A percentile compares a stretch with the other conserved stretches of the same genome.
Evolutionary conservation across 495 filamentous ascomycete genomes (phyloP).

Genomic region (Neurospora terricola): DNA sequence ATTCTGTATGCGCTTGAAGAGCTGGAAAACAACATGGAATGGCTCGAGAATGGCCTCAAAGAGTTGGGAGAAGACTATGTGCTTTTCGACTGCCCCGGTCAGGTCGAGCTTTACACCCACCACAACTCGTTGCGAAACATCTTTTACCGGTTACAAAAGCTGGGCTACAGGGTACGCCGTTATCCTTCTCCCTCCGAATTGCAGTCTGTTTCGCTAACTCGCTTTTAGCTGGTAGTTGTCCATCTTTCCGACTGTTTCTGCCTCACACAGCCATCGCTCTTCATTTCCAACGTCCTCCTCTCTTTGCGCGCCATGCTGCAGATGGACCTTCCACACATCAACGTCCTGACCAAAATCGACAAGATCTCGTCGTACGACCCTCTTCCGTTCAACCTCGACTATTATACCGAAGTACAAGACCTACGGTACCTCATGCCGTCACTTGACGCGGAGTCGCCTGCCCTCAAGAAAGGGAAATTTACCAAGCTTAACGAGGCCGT

Average conservation of each 20-base stretch:
- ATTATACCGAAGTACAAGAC: slow-evolving; percentile 96
- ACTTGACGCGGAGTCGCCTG: slow-evolving; percentile 49
- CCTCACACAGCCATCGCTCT: slow-evolving; percentile 83
- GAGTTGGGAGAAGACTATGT: slow-evolving; percentile 82
- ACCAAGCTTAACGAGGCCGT: slow-evolving; percentile 75
- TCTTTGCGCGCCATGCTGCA: slow-evolving; percentile 94
- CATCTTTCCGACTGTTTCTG: slow-evolving; percentile 89
- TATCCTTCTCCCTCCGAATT: background rate
- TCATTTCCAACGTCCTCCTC: slow-evolving; percentile 85
- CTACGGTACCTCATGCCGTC: slow-evolving; percentile 72
- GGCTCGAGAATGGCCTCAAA: slow-evolving; percentile 70
- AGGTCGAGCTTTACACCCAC: slow-evolving; percentile 94
- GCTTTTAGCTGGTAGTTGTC: slow-evolving; percentile 68
- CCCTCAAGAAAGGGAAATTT: slow-evolving; percentile 61
- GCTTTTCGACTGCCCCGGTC: slow-evolving; percentile 91
- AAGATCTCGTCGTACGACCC: slow-evolving; percentile 66
- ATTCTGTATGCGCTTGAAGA: slow-evolving; percentile 91
- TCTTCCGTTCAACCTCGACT: slow-evolving; percentile 89
- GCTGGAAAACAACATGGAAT: slow-evolving; percentile 84
- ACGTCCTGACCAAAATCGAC: slow-evolving; percentile 96
- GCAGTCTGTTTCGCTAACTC: slow-evolving; percentile 1
- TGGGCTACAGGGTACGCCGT: slow-evolving; percentile 73
- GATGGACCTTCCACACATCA: slow-evolving; percentile 90
- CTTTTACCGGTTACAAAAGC: slow-evolving; percentile 78
- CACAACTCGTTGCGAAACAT: slow-evolving; percentile 84